Conservation (phyloP, 331 rosid genomes). For the Pyrus hybrid region DNA sequence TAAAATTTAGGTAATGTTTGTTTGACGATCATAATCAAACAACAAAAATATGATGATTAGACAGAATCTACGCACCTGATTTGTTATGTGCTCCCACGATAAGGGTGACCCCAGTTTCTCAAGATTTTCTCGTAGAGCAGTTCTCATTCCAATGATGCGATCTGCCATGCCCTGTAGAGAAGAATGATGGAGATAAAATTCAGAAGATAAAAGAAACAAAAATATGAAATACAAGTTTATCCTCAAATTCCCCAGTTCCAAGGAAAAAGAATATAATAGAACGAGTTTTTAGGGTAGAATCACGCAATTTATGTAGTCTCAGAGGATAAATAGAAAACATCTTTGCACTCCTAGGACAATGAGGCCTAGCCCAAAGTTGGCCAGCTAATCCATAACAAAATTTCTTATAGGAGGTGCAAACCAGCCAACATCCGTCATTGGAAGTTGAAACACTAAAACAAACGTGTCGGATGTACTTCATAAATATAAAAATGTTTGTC, state of each 20-base stretch:
- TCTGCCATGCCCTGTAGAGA: conserved; percentile 79
- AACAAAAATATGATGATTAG: neutral
- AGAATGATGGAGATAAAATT: neutral
- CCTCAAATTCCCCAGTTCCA: neutral
- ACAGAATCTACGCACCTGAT: conserved; percentile 53
- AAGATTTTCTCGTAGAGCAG: conserved; percentile 58
- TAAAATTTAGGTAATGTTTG: neutral
- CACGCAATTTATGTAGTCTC: neutral
- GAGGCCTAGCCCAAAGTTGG: neutral
- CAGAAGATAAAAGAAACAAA: neutral
- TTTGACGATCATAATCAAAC: neutral
- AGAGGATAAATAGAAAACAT: neutral
- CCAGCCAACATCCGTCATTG: neutral
- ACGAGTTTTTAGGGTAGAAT: neutral
- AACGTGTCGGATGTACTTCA: neutral
- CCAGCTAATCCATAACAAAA: neutral
- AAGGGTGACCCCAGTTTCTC: conserved; percentile 68
- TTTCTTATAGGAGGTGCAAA: neutral
- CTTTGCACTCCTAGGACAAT: neutral
- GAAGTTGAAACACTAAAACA: too few species aligned
- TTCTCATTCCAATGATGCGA: conserved; percentile 87
- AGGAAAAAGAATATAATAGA: neutral
- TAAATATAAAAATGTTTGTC: neutral
- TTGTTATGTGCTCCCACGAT: conserved; percentile 82
- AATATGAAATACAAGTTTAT: neutral